phyloP scores from a whole-genome alignment of 345 rosid genomes.

The Erodium maritimum region DNA sequence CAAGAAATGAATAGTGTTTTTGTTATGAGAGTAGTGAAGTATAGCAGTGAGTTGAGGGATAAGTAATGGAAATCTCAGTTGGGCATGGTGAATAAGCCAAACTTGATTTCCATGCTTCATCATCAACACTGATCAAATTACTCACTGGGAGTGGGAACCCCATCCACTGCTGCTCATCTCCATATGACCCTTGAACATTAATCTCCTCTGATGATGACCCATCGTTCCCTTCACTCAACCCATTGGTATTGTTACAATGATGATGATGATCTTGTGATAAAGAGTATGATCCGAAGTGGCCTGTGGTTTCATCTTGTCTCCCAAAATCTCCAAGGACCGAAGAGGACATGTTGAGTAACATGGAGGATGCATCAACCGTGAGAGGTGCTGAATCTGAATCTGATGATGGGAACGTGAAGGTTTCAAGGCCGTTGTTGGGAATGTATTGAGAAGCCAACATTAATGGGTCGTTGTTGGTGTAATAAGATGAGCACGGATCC shows the following conservation, averaged over 20 bases:
- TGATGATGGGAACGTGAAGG: slow-evolving; percentile 14
- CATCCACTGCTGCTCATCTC: neutral
- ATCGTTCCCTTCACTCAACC: neutral
- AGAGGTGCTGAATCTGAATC: neutral
- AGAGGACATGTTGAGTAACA: slow-evolving; percentile 43
- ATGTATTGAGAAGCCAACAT: neutral
- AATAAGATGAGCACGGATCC: neutral
- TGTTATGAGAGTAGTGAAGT: too few species aligned
- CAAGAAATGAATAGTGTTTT: too few species aligned
- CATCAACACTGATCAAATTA: too few species aligned
- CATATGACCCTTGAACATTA: neutral
- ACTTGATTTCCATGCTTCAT: too few species aligned
- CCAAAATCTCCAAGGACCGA: slow-evolving; percentile 31
- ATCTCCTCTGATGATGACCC: neutral
- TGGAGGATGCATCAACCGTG: slow-evolving; percentile 24
- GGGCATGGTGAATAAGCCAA: too few species aligned
- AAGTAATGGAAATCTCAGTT: too few species aligned
- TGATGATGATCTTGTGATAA: too few species aligned
- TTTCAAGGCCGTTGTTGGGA: neutral
- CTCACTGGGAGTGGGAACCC: too few species aligned
- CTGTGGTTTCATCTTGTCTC: neutral
- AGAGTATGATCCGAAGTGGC: too few species aligned
- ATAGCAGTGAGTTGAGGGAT: too few species aligned
- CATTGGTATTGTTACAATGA: too few species aligned
- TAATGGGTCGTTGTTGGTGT: neutral